A percentile compares a stretch with the other conserved stretches of the same genome.
phyloP scores from a whole-genome alignment of 805 yeast genomes.

The Hanseniaspora jakobsenii region DNA sequence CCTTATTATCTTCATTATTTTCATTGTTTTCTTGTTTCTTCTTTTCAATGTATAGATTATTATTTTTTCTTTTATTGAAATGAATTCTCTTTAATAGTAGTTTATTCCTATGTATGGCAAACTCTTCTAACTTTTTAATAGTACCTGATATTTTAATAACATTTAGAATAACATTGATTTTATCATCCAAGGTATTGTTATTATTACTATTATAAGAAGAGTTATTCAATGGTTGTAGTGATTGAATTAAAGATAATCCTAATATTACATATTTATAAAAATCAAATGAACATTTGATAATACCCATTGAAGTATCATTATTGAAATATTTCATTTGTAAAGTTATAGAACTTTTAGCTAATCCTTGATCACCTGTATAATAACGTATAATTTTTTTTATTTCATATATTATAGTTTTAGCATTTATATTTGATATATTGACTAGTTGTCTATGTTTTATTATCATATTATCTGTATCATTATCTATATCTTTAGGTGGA shows the following conservation, averaged over 20 bases:
- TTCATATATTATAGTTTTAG: constrained; percentile 39
- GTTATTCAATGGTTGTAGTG: constrained; percentile 16
- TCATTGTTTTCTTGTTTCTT: too few species aligned
- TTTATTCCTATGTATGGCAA: constrained; percentile 42
- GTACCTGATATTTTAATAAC: constrained; percentile 74
- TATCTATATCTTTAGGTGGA: constrained; percentile 36
- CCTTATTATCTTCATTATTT: background rate
- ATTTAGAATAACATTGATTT: constrained; percentile 39
- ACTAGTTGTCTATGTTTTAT: constrained; percentile 38
- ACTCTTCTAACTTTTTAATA: constrained; percentile 68
- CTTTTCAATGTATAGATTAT: background rate
- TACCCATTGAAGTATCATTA: constrained; percentile 70
- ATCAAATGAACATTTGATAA: constrained; percentile 61
- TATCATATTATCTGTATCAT: constrained; percentile 11
- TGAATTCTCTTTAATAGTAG: constrained; percentile 24
- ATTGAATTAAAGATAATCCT: constrained; percentile 47
- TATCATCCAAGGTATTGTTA: constrained; percentile 35
- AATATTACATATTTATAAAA: constrained; percentile 51
- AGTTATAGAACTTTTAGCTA: constrained; percentile 49
- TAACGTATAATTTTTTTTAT: constrained; percentile 46
- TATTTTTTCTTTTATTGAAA: constrained; percentile 3
- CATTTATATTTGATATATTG: constrained; percentile 36
- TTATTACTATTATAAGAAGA: background rate
- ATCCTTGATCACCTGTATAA: constrained; percentile 69
- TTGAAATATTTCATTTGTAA: constrained; percentile 69